These are phyloP conservation scores for Brassica hybrid DNA, from an alignment of 441 rosid species.

Conservation along the genomic window DNA sequence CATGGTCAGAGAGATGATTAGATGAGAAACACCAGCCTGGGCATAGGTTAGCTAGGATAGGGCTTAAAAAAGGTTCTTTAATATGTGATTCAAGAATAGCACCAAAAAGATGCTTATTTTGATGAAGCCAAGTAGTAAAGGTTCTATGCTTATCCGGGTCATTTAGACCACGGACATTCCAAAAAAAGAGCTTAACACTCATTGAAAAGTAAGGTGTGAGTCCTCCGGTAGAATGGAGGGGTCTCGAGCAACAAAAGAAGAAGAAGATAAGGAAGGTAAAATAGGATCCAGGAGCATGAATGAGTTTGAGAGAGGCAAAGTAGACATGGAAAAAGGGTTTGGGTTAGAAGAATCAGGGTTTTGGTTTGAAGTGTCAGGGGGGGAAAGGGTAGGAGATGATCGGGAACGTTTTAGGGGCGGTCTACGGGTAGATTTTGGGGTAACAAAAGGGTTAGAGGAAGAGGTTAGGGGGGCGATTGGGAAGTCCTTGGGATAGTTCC, in stretches of 20 bases:
- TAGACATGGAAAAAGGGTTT: too few relatives aligned
- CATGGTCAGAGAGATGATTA: too few relatives aligned
- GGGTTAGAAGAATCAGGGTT: too few relatives aligned
- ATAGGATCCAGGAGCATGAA: neutral
- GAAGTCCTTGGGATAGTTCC: too few relatives aligned
- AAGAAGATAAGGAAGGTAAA: neutral
- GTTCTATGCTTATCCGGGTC: neutral
- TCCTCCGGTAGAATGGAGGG: neutral
- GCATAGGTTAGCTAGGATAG: neutral
- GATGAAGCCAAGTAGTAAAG: neutral
- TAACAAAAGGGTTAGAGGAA: too few relatives aligned
- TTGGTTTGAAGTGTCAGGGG: too few relatives aligned
- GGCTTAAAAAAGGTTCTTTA: neutral
- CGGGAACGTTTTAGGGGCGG: too few relatives aligned
- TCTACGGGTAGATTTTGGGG: too few relatives aligned
- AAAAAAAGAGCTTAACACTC: neutral
- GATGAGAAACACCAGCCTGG: neutral
- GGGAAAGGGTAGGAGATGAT: too few relatives aligned
- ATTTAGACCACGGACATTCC: neutral
- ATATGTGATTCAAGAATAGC: neutral
- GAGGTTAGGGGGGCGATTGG: too few relatives aligned
- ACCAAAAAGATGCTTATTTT: neutral
- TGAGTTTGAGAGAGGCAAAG: too few relatives aligned
- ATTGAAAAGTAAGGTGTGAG: neutral
- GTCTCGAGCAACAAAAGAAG: neutral